These are phyloP conservation scores for Cutaneotrichosporon curvatum DNA, from an alignment of 1,284 basidiomycete genomes.

Conservation along the genomic window DNA sequence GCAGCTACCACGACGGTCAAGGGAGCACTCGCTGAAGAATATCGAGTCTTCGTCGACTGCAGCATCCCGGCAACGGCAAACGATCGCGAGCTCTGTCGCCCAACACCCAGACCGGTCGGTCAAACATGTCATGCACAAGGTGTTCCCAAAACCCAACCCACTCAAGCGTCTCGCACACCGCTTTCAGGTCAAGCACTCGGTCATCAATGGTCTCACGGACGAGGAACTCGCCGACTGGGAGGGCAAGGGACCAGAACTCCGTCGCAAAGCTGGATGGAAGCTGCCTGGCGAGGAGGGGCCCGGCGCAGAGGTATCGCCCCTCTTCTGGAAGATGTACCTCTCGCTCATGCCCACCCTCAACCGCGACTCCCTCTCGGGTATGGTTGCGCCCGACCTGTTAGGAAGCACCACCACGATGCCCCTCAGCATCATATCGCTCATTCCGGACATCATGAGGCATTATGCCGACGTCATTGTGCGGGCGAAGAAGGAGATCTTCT, in stretches of 20 bases:
- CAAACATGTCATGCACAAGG: conserved; percentile 27
- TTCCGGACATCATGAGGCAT: conserved; percentile 58
- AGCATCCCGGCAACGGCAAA: not conserved
- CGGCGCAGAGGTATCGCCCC: conserved; percentile 35
- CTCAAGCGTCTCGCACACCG: conserved; percentile 30
- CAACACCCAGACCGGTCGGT: conserved; percentile 33
- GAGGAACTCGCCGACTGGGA: conserved; percentile 31
- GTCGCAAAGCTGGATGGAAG: conserved; percentile 42
- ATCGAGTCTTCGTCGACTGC: not conserved
- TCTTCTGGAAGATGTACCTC: conserved; percentile 52
- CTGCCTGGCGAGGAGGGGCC: conserved; percentile 32
- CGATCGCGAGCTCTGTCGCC: conserved; percentile 36
- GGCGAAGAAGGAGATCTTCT: conserved; percentile 55
- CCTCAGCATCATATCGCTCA: conserved; percentile 48
- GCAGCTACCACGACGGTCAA: too few species aligned
- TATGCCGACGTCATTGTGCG: conserved; percentile 53
- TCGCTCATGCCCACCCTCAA: conserved; percentile 53
- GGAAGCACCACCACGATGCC: conserved; percentile 55
- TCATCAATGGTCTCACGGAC: conserved; percentile 40
- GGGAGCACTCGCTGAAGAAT: too few species aligned
- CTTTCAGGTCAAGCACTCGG: conserved; percentile 42
- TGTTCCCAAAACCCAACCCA: conserved; percentile 39
- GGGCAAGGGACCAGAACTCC: conserved; percentile 25
- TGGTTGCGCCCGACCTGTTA: conserved; percentile 53
- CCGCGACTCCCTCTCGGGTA: conserved; percentile 51